A percentile compares a stretch with the other conserved stretches of the same genome.
Conservation (phyloP, 2,329 filamentous ascomycete genomes). For the Ophiostoma novo-ulmi region DNA sequence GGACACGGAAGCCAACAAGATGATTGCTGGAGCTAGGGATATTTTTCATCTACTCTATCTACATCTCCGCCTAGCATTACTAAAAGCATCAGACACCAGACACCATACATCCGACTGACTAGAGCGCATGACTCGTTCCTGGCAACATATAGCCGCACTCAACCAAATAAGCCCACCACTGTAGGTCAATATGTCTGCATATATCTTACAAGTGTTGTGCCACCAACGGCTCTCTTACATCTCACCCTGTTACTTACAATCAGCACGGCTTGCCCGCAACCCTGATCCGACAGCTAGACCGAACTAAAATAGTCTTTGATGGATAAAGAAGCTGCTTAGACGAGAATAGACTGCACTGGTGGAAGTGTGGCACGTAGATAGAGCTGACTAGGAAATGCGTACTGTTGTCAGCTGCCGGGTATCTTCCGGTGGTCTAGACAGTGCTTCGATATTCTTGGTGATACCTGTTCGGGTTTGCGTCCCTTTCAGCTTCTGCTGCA, state of each 20-base stretch:
- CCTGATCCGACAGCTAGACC: not conserved
- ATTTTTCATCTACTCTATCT: not conserved
- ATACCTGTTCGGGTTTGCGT: not conserved
- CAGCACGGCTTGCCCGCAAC: not conserved
- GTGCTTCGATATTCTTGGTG: not conserved
- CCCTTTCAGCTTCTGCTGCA: slow-evolving; percentile 6
- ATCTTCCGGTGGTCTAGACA: not conserved
- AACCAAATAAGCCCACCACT: not conserved
- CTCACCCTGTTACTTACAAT: not conserved
- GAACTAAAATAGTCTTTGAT: not conserved
- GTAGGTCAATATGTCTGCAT: not conserved
- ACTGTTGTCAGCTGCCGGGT: not conserved
- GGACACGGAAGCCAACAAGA: not conserved
- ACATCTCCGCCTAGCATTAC: not conserved
- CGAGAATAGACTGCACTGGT: not conserved
- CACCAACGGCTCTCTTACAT: not conserved
- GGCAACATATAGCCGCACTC: slow-evolving; percentile 2
- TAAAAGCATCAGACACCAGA: not conserved
- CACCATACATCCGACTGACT: not conserved
- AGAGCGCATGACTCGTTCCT: slow-evolving; percentile 5
- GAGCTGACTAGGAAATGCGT: not conserved
- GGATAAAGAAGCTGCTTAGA: not conserved
- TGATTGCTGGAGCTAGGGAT: not conserved
- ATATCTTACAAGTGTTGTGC: not conserved
- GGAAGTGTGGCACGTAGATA: not conserved